Percentiles rank a stretch among this genome's conserved stretches.
These are phyloP conservation scores for Neurospora crassa DNA, from an alignment of 2,329 filamentous ascomycete species.

Conservation along the genomic window DNA sequence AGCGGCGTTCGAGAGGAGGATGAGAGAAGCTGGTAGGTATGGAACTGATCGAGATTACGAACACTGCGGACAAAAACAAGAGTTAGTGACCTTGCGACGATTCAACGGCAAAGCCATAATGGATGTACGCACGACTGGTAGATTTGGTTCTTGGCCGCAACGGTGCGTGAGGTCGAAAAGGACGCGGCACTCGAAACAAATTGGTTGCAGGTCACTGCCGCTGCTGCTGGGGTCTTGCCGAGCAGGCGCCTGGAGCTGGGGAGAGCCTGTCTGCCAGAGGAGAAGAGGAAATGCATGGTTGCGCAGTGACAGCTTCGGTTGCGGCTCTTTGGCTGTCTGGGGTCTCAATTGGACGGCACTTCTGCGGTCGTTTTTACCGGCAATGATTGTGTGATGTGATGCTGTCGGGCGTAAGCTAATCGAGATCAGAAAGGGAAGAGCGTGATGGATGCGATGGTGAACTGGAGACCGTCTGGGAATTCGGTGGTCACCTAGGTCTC, in stretches of 20 bases:
- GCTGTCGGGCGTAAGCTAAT: not conserved
- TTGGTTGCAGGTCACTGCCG: not conserved
- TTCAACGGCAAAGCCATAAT: not conserved
- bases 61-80: slow-evolving; percentile 30
- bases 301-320: not conserved
- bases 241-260: not conserved
- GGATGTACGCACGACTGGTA: slow-evolving; percentile 28
- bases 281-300: not conserved
- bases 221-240: not conserved
- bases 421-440: not conserved
- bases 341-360: not conserved
- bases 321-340: not conserved
- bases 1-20: slow-evolving; percentile 44
- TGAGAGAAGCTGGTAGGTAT: slow-evolving; percentile 45
- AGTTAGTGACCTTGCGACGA: not conserved
- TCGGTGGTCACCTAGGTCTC: not conserved
- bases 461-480: not conserved
- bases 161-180: slow-evolving; percentile 22
- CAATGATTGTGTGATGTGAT: not conserved
- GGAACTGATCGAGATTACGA: slow-evolving; percentile 43
- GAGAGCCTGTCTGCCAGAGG: not conserved
- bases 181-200: not conserved
- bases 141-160: slow-evolving; percentile 28
- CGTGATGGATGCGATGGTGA: not conserved
- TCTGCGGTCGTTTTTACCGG: not conserved